Conservation (phyloP, 2,329 filamentous ascomycete species). For the Onygenales sp. region DNA sequence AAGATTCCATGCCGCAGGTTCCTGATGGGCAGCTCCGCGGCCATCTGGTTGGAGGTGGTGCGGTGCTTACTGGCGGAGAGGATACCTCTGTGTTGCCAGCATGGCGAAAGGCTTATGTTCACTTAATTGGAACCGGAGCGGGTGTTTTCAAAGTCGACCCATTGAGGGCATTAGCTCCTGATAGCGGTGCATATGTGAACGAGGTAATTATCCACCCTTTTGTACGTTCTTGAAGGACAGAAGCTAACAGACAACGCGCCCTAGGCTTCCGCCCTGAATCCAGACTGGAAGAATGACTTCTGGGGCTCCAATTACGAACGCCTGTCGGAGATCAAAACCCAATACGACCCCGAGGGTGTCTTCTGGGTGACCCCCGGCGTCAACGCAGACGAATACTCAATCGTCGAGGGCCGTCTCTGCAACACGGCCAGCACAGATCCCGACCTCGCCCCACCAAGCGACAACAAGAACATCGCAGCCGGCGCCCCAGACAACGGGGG, state of each 20-base stretch:
- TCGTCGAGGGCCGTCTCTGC: conserved; percentile 3
- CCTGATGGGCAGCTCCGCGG: conserved; percentile 1
- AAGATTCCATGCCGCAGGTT: conserved; percentile 3
- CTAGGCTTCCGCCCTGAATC: conserved; percentile 18
- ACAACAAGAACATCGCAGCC: conserved; percentile 2
- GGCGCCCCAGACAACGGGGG: background rate
- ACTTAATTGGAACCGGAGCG: conserved; percentile 12
- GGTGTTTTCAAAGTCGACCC: conserved; percentile 21
- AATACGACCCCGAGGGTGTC: conserved; percentile 34
- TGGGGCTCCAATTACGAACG: conserved; percentile 33
- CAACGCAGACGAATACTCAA: conserved; percentile 34
- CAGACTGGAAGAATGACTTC: conserved; percentile 31
- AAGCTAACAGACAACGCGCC: background rate
- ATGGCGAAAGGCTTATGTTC: conserved; percentile 10
- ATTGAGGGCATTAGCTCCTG: conserved; percentile 28
- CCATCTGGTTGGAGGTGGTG: conserved; percentile 30
- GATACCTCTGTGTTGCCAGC: conserved; percentile 8
- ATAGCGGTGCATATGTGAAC: conserved; percentile 33
- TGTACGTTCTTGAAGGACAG: background rate
- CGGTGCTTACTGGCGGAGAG: conserved; percentile 18
- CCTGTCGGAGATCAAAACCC: conserved; percentile 29
- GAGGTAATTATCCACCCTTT: conserved; percentile 16
- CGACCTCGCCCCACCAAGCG: background rate
- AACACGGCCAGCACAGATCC: background rate
- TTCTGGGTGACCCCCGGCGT: conserved; percentile 43